Base-by-base conservation (phyloP, 83 land plant species). In the Diphasiastrum complanatum region DNA sequence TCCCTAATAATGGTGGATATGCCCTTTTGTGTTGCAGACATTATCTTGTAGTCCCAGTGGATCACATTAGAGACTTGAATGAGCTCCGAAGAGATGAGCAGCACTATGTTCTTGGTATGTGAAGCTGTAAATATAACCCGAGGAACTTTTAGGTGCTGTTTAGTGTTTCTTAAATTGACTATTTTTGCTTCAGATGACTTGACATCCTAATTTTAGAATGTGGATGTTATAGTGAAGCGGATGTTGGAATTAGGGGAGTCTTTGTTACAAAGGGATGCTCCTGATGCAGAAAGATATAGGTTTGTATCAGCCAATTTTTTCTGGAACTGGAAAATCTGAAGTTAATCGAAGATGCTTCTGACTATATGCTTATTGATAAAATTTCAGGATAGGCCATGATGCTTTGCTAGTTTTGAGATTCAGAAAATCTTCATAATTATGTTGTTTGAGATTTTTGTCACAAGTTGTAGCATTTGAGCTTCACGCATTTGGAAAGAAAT, bases 1-100 rank as follows among this genome's bases (percentile, higher is more conserved):
- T 40, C 12, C 8, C 43, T 8, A 8, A 40, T 40, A 16, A 16
- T n/a, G 43, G n/a, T n/a, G n/a, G n/a, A n/a, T n/a, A n/a, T n/a
- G n/a, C n/a, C n/a, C n/a, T 50, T 27, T 55, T 6, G 38, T 14
- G 20, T 55, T 31, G 52, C 63, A 90, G 97, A 73, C 97, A 90
- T 74, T 90, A 86, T 69, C 71, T 90, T 70, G 89, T 84, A 27
- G 77, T 85, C 47, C 92, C 97, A 2, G 75, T 79, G 52, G 72
- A 77, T 46, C 97, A 90, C 50, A 82, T 90, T 55, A 56, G 78
- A 52, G 84, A 84, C 32, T 82, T 86, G 16, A 75, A 69, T 38
- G 69, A 81, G 26, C 82, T 90, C 11, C 78, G 74, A 38, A 79
- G 74, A 26, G 77, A 78, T 60, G 34, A 70, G 48, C 82, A 77